These are phyloP conservation scores for Lachancea meyersii DNA, from an alignment of 805 yeast genomes.

Conservation along the genomic window DNA sequence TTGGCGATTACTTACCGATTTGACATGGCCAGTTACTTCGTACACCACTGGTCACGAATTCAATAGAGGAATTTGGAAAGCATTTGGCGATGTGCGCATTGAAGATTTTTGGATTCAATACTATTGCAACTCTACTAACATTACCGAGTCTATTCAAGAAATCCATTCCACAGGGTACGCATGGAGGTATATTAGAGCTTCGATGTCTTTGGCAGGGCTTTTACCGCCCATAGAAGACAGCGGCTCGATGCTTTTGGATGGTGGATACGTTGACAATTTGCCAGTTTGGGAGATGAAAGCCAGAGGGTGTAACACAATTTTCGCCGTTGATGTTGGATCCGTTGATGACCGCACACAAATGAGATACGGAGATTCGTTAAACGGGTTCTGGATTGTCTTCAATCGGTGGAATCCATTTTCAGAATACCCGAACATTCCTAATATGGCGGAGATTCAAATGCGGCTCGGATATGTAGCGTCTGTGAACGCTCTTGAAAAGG, in stretches of 20 bases:
- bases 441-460: constrained; percentile 90
- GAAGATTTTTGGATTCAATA: constrained; percentile 94
- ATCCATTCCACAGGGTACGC: constrained; percentile 88
- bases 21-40: constrained; percentile 90
- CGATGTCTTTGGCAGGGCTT: constrained; percentile 93
- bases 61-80: constrained; percentile 95
- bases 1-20: constrained; percentile 79
- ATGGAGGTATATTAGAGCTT: constrained; percentile 92
- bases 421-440: constrained; percentile 79
- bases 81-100: constrained; percentile 83
- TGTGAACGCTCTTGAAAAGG: constrained; percentile 85
- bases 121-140: constrained; percentile 88
- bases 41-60: constrained; percentile 97
- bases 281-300: constrained; percentile 90
- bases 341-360: constrained; percentile 86
- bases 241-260: constrained; percentile 91
- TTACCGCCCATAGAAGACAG: constrained; percentile 78
- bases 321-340: constrained; percentile 96
- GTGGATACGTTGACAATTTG: constrained; percentile 90
- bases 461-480: constrained; percentile 91
- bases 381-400: constrained; percentile 85
- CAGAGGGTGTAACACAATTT: constrained; percentile 76
- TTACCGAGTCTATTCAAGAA: constrained; percentile 93
- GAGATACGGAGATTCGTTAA: constrained; percentile 86
- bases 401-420: constrained; percentile 90